Base-by-base conservation (phyloP, 495 filamentous ascomycete species). In the Lepidopterella palustris region DNA sequence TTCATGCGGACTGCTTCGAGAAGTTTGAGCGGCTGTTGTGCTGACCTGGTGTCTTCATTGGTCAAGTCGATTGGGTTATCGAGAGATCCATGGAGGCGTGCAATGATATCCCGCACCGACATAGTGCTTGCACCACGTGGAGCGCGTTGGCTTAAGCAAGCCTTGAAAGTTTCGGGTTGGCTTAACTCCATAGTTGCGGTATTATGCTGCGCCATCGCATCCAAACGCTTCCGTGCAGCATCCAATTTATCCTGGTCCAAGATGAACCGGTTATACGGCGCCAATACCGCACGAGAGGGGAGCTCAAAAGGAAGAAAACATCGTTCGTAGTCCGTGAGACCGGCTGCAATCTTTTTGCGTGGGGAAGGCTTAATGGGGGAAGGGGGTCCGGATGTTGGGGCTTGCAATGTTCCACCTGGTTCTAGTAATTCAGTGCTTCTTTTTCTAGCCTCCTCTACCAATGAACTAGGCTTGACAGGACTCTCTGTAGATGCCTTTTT, bases 281-380 rank as follows among this genome's bases (percentile, higher is more conserved):
- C 72, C 8, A 74, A 23, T 3, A 63, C 67, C 3, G 66, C 65
- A 45, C 68, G 56, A 0, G 67, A 58, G 10, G 66, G 68, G 15
- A 70, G 59, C n/a, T 86, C 90, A 72, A 95, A 96, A 0, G 87
- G 81, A 13, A 87, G 82, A 66, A 97, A 97, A 28, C 69, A 72
- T 61, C 80, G 81, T 15, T 88, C 76, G 65, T 95, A 97, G 42
- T 85, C 80, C 0, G 84, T 80, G 31, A 74, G 60, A 4, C 42
- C 10, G 10, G 21, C 2, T 13, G 20, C 47, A 10, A 8, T 28
- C 20, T 70, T 62, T 10, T 75, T 66, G 48, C 72, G 68, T 45
- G 62, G 56, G 1, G 69, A 53, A n/a, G n/a, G n/a, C n/a, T n/a
- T n/a, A n/a, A n/a, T n/a, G 11, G 69, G 68, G 13, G 50, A 45